These are phyloP conservation scores for Aureococcus anophagefferens DNA, from an alignment of 108 stramenopile species.

Conservation along the genomic window DNA sequence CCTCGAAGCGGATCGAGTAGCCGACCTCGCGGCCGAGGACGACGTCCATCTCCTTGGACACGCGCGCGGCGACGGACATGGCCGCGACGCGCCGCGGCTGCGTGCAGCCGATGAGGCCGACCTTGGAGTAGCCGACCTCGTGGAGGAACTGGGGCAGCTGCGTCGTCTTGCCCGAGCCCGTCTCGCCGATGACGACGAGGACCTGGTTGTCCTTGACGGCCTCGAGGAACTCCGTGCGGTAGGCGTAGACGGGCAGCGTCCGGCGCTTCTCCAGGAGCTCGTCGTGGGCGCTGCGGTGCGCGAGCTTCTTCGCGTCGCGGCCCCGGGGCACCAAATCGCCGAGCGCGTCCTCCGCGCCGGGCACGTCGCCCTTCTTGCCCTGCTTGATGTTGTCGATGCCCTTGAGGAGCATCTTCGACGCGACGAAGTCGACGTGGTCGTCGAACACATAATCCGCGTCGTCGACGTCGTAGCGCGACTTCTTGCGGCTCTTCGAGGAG, in stretches of 20 bases:
- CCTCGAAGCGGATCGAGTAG: slow-evolving; percentile 96
- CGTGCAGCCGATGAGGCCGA: slow-evolving; percentile 94
- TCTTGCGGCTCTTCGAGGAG: slow-evolving; percentile 23
- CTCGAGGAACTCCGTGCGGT: slow-evolving; percentile 72
- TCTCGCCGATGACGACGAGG: slow-evolving; percentile 72
- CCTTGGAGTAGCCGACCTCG: slow-evolving; percentile 89
- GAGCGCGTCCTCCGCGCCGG: slow-evolving; percentile 8
- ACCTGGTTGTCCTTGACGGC: slow-evolving; percentile 74
- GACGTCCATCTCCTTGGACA: slow-evolving; percentile 88
- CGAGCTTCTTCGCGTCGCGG: background rate
- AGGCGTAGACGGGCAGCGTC: slow-evolving; percentile 87
- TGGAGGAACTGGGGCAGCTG: slow-evolving; percentile 93
- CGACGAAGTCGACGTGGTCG: slow-evolving; percentile 89
- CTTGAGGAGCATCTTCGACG: slow-evolving; percentile 28
- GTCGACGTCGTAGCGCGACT: slow-evolving; percentile 45
- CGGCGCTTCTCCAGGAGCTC: slow-evolving; percentile 76
- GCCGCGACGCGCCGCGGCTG: slow-evolving; percentile 97
- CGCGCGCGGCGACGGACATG: slow-evolving; percentile 95
- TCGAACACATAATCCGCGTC: slow-evolving; percentile 91
- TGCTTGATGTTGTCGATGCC: slow-evolving; percentile 42
- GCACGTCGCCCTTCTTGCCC: slow-evolving; percentile 58
- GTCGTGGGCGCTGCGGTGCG: slow-evolving; percentile 60
- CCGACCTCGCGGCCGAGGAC: slow-evolving; percentile 94
- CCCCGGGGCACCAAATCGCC: too few relatives aligned
- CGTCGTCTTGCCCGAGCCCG: slow-evolving; percentile 77